A percentile compares a stretch with the other conserved stretches of the same genome.
Evolutionary conservation across 495 filamentous ascomycete genomes (phyloP).

Genomic region (Penicillium odoratum): DNA sequence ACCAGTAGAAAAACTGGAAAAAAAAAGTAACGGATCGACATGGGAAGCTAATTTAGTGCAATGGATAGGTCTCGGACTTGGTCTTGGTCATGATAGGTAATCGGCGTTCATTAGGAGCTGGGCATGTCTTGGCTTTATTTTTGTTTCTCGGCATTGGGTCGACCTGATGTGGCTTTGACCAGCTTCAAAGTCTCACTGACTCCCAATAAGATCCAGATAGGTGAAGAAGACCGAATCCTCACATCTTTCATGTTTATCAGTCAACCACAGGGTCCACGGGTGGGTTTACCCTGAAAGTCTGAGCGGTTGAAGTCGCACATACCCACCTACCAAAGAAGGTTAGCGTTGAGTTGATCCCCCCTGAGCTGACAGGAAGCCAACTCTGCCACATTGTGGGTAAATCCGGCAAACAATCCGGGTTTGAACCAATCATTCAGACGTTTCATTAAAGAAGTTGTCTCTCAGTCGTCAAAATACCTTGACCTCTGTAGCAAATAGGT

Average conservation of each 20-base stretch:
- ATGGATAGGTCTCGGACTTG: not conserved
- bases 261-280: not conserved
- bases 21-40: not conserved
- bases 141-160: not conserved
- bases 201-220: no score
- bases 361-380: not conserved
- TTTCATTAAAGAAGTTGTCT: not conserved
- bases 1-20: not conserved
- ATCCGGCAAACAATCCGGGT: not conserved
- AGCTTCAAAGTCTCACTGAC: not conserved
- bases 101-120: not conserved
- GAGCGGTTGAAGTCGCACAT: not conserved
- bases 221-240: not conserved
- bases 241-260: not conserved
- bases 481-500: no score
- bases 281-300: not conserved
- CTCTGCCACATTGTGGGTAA: not conserved
- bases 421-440: not conserved
- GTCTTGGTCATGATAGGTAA: not conserved
- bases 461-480: not conserved
- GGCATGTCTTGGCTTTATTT: not conserved
- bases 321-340: not conserved
- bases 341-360: not conserved
- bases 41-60: not conserved
- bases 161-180: not conserved